A percentile compares a stretch with the other conserved stretches of the same genome.
Conservation (phyloP, 306 rosid species). For the Begonia fuchsioides region DNA sequence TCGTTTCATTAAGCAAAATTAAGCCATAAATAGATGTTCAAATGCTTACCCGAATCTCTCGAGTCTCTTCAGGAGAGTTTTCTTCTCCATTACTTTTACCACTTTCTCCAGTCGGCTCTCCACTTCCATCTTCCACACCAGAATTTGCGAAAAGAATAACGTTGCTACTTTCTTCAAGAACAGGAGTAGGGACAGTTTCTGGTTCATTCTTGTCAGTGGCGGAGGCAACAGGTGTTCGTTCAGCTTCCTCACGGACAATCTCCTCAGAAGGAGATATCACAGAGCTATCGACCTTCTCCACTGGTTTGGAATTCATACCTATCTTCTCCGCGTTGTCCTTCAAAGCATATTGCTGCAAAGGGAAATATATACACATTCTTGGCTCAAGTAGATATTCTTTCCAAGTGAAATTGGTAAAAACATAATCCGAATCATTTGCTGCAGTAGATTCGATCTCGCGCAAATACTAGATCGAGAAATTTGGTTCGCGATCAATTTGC, state of each 20-base stretch:
- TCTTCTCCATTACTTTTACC: slow-evolving; percentile 30
- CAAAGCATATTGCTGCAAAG: slow-evolving; percentile 51
- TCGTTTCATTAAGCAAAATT: no score
- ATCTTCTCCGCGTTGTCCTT: slow-evolving; percentile 39
- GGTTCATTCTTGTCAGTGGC: slow-evolving; percentile 12
- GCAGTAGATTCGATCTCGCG: no score
- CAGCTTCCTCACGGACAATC: slow-evolving; percentile 26
- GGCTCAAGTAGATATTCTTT: no score
- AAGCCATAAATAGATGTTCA: no score
- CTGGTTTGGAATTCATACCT: slow-evolving; percentile 25
- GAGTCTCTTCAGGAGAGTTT: slow-evolving; percentile 44
- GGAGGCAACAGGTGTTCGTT: slow-evolving; percentile 20
- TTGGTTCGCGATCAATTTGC: no score
- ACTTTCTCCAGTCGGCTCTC: slow-evolving; percentile 30
- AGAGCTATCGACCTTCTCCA: slow-evolving; percentile 41
- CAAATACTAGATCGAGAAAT: no score
- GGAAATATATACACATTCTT: slow-evolving; percentile 4
- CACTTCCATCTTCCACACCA: slow-evolving; percentile 13
- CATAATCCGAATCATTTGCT: no score
- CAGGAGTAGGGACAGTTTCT: slow-evolving; percentile 11
- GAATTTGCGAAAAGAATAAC: slow-evolving; percentile 9
- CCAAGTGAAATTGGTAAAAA: no score
- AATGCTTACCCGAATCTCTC: slow-evolving; percentile 55
- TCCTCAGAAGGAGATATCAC: slow-evolving; percentile 26
- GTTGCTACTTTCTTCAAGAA: slow-evolving; percentile 33